phyloP scores from a whole-genome alignment of 2,329 filamentous ascomycete species.

The Thelonectria discophora region DNA sequence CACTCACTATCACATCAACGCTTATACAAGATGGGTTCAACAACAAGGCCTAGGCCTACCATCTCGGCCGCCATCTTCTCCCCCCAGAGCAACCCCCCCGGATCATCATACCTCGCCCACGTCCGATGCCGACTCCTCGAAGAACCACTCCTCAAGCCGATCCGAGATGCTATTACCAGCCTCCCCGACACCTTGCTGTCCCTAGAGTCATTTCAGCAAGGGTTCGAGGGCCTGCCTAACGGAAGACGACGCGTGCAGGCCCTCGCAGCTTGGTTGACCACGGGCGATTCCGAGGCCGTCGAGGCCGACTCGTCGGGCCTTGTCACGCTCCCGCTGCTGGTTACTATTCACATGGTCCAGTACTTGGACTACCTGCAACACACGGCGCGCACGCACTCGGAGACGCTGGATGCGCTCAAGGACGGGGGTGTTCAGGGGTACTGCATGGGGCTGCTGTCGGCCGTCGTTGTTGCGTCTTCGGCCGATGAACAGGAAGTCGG shows the following conservation, averaged over 20 bases:
- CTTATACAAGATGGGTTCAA: background rate
- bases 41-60: constrained; percentile 5
- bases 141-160: constrained; percentile 12
- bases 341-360: constrained; percentile 27
- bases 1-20: background rate
- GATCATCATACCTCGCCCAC: constrained; percentile 22
- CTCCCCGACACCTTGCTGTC: constrained; percentile 20
- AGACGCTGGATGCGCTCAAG: constrained; percentile 15
- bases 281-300: constrained; percentile 18
- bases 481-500: constrained; percentile 24
- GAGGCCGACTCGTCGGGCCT: constrained; percentile 19
- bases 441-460: constrained; percentile 31
- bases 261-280: constrained; percentile 21
- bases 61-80: constrained; percentile 32
- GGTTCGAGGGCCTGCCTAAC: constrained; percentile 6
- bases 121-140: constrained; percentile 21
- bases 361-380: constrained; percentile 26
- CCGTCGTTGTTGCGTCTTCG: constrained; percentile 25
- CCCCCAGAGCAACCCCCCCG: constrained; percentile 26
- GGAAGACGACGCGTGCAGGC: constrained; percentile 16
- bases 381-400: constrained; percentile 12
- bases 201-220: constrained; percentile 16
- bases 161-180: constrained; percentile 14
- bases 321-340: constrained; percentile 26
- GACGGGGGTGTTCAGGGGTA: constrained; percentile 30